Evolutionary conservation across 192 early-diverging fungal genomes (phyloP), one percentile per base, ranked within the genome.

Genomic region (Coemansia sp.): DNA sequence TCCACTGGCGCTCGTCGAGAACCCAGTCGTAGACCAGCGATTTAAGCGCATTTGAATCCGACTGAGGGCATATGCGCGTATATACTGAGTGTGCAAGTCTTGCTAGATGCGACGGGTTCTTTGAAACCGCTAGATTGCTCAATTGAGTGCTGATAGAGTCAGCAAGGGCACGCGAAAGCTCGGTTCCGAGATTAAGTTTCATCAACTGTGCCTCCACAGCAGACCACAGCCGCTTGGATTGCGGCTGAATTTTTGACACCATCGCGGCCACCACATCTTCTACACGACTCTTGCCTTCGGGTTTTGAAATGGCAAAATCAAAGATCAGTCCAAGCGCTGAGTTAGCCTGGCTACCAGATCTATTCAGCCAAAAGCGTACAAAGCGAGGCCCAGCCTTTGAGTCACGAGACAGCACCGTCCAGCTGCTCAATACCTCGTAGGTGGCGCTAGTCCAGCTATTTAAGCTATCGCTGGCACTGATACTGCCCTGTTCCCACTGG

Each of bases 321-420:
- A 78, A 68, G 45, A 78, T 24, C 38, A 65, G 55, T 2, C 61
- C 69, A 38, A 78, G 53, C 6, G 66, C 72, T 3, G 72, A 62
- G 25, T 38, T 33, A 5, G 61, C 66, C 17, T 53, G 48, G 19
- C 37, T 55, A 34, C 65, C 57, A 11, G 58, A 54, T 17, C 50
- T 47, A 17, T 44, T 39, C 48, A 71, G 61, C 73, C 73, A 69
- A 34, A 58, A 57, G 25, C 59, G 59, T 13, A 71, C 65, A 61
- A 78, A 78, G 46, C 64, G 64, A 2, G 68, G 60, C 1, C 68
- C 64, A 13, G 48, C 61, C 1, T 13, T 34, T 30, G 24, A 47
- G 41, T 67, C 67, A 8, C 57, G 59, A 11, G 74, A 61, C 27
- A 77, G 54, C 10, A 43, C 44, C 3, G 65, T 57, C 74, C 74